Conservation (phyloP, 768 basidiomycete genomes). For the Lactarius quietus region DNA sequence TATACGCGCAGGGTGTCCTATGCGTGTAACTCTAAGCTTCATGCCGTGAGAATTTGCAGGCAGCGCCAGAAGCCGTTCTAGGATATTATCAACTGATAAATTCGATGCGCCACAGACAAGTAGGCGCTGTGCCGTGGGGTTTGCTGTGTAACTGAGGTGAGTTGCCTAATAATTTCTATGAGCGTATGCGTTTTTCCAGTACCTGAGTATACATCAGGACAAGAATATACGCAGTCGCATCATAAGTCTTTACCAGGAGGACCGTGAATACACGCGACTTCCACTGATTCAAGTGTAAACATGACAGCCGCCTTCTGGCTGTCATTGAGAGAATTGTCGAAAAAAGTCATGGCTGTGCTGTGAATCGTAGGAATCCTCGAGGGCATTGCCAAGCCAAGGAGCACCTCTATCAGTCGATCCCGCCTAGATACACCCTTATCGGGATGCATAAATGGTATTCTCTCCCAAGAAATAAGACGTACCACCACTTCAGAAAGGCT, state of each 20-base stretch:
- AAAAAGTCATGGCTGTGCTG: slow-evolving; percentile 59
- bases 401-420: slow-evolving; percentile 55
- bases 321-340: slow-evolving; percentile 71
- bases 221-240: neutral
- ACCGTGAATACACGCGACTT: slow-evolving; percentile 92
- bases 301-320: slow-evolving; percentile 82
- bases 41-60: slow-evolving; percentile 48
- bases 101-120: slow-evolving; percentile 94
- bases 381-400: slow-evolving; percentile 61
- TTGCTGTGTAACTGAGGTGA: slow-evolving; percentile 47
- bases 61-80: slow-evolving; percentile 74
- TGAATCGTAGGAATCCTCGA: slow-evolving; percentile 38
- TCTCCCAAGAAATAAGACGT: neutral
- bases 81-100: slow-evolving; percentile 92
- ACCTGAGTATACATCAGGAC: slow-evolving; percentile 38
- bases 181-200: slow-evolving; percentile 97
- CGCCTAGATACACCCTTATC: slow-evolving; percentile 36
- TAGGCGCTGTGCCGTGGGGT: slow-evolving; percentile 55
- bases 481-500: slow-evolving; percentile 18
- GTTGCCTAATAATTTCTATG: slow-evolving; percentile 88
- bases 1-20: slow-evolving; percentile 96
- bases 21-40: slow-evolving; percentile 67
- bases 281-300: slow-evolving; percentile 75
- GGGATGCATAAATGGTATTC: neutral
- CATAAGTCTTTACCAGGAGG: slow-evolving; percentile 69